Conservation (phyloP, 2,329 filamentous ascomycete species). For the Sporothrix sp. region DNA sequence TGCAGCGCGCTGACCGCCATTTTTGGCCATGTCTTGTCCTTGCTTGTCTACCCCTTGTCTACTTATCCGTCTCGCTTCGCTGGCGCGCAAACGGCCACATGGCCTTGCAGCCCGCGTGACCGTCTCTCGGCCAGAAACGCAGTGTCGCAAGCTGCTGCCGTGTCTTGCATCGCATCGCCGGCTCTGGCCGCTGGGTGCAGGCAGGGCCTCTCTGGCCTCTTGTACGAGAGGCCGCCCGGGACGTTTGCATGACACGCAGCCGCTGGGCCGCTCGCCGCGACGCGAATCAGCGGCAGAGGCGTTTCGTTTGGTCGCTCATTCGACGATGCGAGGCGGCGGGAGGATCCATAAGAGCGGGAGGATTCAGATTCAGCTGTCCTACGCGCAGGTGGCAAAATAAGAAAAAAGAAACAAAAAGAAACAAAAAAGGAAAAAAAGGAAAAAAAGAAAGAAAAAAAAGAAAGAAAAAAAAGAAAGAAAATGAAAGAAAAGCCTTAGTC, state of each 20-base stretch:
- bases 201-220: no score
- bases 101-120: background rate
- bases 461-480: no score
- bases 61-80: background rate
- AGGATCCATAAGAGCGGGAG: background rate
- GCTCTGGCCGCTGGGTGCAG: slow-evolving; percentile 1
- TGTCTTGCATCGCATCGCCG: slow-evolving; percentile 4
- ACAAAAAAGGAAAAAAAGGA: no score
- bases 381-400: background rate
- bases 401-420: no score
- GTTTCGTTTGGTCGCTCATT: no score
- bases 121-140: background rate
- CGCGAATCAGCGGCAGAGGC: no score
- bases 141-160: slow-evolving; percentile 9
- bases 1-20: background rate
- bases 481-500: no score
- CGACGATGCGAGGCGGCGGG: background rate
- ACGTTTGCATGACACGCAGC: slow-evolving; percentile 3
- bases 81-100: background rate
- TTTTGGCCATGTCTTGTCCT: background rate
- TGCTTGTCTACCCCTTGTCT: no score
- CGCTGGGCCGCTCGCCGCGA: background rate
- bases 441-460: no score
- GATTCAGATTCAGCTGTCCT: background rate
- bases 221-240: no score